A percentile compares a stretch with the other conserved stretches of the same genome.
These are phyloP conservation scores for Hsuehochloa calcarea DNA, from an alignment of 176 grass and related monocot genomes.

Conservation along the genomic window DNA sequence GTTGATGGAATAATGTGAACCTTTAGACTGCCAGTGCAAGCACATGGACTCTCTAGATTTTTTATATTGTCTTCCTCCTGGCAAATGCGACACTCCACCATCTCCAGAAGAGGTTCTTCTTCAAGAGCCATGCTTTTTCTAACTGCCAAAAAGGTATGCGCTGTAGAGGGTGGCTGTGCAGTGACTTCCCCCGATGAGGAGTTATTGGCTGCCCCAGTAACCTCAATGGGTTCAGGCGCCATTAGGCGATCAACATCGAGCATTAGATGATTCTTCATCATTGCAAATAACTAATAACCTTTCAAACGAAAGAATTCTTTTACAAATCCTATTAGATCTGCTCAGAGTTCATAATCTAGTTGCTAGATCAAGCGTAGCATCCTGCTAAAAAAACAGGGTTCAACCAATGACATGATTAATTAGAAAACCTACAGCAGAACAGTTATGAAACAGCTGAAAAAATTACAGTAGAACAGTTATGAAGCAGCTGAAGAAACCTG, in stretches of 20 bases:
- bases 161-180: not conserved
- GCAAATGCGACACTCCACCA: constrained; percentile 83
- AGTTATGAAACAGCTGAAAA: not conserved
- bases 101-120: constrained; percentile 72
- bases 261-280: constrained; percentile 56
- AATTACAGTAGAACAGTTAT: constrained; percentile 11
- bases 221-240: constrained; percentile 26
- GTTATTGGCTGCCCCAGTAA: constrained; percentile 31
- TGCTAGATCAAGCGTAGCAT: constrained; percentile 23
- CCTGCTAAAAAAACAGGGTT: constrained; percentile 32
- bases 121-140: constrained; percentile 47
- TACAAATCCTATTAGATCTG: constrained; percentile 34
- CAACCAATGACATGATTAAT: not conserved
- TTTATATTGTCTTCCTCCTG: constrained; percentile 79
- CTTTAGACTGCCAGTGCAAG: constrained; percentile 85
- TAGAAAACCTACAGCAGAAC: not conserved
- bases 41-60: constrained; percentile 79
- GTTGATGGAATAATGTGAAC: constrained; percentile 32
- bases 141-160: constrained; percentile 32
- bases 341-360: constrained; percentile 33
- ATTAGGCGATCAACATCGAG: constrained; percentile 52
- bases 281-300: constrained; percentile 29
- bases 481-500: constrained; percentile 3
- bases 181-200: constrained; percentile 30
- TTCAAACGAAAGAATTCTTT: constrained; percentile 29